Evolutionary conservation across 352 stramenopile genomes (phyloP).

Genomic region (Globisporangium heterothallicum): DNA sequence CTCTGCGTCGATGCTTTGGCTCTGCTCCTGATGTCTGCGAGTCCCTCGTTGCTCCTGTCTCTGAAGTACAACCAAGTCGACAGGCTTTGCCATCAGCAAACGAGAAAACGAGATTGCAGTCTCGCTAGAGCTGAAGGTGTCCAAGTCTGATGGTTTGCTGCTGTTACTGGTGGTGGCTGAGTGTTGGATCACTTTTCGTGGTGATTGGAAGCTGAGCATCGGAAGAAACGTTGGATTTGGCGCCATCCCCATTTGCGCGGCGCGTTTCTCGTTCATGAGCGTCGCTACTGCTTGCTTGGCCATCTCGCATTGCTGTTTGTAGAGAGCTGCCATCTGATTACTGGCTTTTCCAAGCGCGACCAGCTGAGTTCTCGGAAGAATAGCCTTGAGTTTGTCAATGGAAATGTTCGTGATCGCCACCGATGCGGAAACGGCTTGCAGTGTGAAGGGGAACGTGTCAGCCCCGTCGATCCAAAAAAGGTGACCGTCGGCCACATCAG

Average conservation of each 20-base stretch:
- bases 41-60: slow-evolving; percentile 2
- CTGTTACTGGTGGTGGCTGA: not conserved
- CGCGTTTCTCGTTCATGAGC: slow-evolving; percentile 46
- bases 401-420: slow-evolving; percentile 39
- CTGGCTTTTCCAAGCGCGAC: slow-evolving; percentile 22
- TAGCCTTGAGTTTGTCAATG: slow-evolving; percentile 37
- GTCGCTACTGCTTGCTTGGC: slow-evolving; percentile 34
- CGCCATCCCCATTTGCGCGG: slow-evolving; percentile 17
- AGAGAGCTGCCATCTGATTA: slow-evolving; percentile 18
- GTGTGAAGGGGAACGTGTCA: slow-evolving; percentile 22
- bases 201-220: slow-evolving; percentile 15
- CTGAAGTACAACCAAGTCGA: slow-evolving; percentile 20
- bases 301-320: slow-evolving; percentile 27
- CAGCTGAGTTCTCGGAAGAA: slow-evolving; percentile 36
- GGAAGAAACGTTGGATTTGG: slow-evolving; percentile 21
- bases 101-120: slow-evolving; percentile 24
- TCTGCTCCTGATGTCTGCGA: not conserved
- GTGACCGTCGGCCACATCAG: slow-evolving; percentile 42
- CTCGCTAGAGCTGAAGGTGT: not conserved
- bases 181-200: slow-evolving; percentile 8
- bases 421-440: slow-evolving; percentile 41
- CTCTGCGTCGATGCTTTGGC: not conserved
- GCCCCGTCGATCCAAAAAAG: slow-evolving; percentile 56
- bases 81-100: slow-evolving; percentile 19
- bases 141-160: not conserved